Evolutionary conservation across 495 filamentous ascomycete genomes (phyloP).

Genomic region (Talaromyces trachyspermus): DNA sequence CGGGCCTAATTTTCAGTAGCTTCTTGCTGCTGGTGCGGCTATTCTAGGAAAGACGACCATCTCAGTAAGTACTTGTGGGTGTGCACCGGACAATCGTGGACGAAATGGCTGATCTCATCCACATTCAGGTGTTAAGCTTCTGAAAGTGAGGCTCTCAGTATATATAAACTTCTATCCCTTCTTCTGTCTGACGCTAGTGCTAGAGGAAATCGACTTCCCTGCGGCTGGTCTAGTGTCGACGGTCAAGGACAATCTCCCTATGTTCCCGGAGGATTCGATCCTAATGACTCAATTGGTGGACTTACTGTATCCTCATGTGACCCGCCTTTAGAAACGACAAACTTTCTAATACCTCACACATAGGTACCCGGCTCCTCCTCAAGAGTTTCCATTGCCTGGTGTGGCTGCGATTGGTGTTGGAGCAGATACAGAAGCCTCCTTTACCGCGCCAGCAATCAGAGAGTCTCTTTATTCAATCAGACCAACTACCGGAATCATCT

Average conservation of each 20-base stretch:
- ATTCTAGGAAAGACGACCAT: not conserved
- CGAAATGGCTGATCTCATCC: not conserved
- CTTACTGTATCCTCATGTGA: too few relatives aligned
- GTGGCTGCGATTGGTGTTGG: not conserved
- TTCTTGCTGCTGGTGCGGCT: not conserved
- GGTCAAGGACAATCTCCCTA: too few relatives aligned
- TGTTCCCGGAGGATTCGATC: too few relatives aligned
- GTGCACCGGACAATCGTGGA: not conserved
- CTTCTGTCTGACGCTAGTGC: not conserved
- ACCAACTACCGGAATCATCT: not conserved
- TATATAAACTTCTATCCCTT: not conserved
- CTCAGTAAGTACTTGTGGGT: not conserved
- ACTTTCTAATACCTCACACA: not conserved
- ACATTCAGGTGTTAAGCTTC: not conserved
- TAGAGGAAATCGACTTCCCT: too few relatives aligned
- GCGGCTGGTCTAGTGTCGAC: too few relatives aligned
- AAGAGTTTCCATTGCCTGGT: not conserved
- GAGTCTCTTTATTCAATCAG: not conserved
- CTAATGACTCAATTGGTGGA: too few relatives aligned
- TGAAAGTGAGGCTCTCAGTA: not conserved
- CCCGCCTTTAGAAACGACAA: not conserved
- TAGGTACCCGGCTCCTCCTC: not conserved
- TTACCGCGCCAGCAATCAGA: not conserved
- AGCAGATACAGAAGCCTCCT: not conserved
- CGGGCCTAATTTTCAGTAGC: not conserved